Evolutionary conservation across 1,284 basidiomycete species (phyloP).

Genomic region (Irpex sp.): DNA sequence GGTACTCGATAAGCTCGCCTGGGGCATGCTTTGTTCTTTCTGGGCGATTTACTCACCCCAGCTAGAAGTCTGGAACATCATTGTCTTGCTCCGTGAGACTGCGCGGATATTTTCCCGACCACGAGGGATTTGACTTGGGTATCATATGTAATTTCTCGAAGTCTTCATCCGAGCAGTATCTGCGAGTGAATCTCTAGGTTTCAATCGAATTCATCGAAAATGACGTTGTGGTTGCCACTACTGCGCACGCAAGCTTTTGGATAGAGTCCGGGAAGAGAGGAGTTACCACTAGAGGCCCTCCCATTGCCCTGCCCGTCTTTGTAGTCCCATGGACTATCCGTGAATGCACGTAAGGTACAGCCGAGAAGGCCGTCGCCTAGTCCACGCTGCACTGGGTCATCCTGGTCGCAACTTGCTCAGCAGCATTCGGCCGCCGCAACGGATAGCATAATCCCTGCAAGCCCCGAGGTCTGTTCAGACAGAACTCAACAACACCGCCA

Average conservation of each 20-base stretch:
- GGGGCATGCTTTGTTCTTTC: conserved; percentile 2
- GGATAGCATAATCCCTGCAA: not conserved
- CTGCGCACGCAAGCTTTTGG: not conserved
- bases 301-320: not conserved
- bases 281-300: not conserved
- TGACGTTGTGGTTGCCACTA: not conserved
- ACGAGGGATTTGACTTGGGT: not conserved
- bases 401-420: not conserved
- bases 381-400: not conserved
- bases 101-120: not conserved
- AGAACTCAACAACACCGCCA: not conserved
- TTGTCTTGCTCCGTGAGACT: not conserved
- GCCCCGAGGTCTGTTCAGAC: not conserved
- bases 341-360: not conserved
- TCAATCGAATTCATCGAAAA: not conserved
- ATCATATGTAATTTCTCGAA: conserved; percentile 1
- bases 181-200: not conserved
- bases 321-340: not conserved
- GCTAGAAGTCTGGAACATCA: not conserved
- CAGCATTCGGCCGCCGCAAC: not conserved
- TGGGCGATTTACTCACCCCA: conserved; percentile 2
- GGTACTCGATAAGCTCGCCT: conserved; percentile 9
- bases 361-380: not conserved
- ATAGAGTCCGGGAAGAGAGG: not conserved
- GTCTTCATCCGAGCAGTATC: conserved; percentile 1